These are phyloP conservation scores for Senecio squalidus DNA, from an alignment of 140 eudicot species.

Conservation along the genomic window DNA sequence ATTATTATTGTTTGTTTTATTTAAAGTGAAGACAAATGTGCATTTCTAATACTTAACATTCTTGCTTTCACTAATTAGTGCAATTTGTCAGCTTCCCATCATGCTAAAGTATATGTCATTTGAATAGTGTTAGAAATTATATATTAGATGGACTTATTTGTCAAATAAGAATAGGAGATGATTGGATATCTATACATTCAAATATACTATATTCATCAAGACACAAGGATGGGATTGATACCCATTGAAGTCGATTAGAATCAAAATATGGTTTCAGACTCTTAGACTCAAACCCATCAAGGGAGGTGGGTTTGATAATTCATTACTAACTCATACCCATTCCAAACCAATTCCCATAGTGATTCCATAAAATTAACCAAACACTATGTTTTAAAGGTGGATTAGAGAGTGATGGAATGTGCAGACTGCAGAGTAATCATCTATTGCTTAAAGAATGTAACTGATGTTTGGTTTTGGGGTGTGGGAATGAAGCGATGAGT, in stretches of 20 bases:
- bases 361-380: too few species aligned
- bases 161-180: background rate
- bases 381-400: background rate
- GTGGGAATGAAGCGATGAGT: too few species aligned
- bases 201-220: background rate
- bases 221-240: background rate
- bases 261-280: too few species aligned
- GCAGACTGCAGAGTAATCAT: background rate
- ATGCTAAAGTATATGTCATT: conserved; percentile 1
- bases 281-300: too few species aligned
- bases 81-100: conserved; percentile 20
- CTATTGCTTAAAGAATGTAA: background rate
- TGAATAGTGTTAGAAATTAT: background rate
- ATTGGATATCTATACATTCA: background rate
- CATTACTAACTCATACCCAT: too few species aligned
- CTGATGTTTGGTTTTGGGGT: too few species aligned
- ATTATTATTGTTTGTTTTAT: background rate
- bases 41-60: background rate
- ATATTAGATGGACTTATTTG: background rate
- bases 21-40: conserved; percentile 6
- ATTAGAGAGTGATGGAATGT: background rate
- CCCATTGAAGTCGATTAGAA: too few species aligned
- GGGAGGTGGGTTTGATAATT: background rate
- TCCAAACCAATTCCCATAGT: too few species aligned
- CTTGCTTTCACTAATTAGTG: conserved; percentile 11